Conservation (phyloP, 106 monocot genomes). For the Iris macrosiphon region DNA sequence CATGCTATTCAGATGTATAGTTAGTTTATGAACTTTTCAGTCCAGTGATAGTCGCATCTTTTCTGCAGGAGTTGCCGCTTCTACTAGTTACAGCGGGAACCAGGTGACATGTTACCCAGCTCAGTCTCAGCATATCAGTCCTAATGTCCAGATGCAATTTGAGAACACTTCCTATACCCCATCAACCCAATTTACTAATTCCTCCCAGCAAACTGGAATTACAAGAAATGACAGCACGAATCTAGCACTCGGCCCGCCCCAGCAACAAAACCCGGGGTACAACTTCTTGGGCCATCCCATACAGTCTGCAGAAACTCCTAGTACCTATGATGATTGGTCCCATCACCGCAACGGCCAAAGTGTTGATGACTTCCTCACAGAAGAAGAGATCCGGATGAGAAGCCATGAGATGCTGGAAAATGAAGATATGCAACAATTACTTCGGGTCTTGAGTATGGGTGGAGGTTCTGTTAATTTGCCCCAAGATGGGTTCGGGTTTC, state of each 20-base stretch:
- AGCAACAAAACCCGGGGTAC: constrained; percentile 24
- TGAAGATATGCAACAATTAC: constrained; percentile 80
- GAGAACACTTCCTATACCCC: constrained; percentile 27
- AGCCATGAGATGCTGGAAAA: constrained; percentile 86
- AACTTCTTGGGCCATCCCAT: constrained; percentile 10
- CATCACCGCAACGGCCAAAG: constrained; percentile 15
- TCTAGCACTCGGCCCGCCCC: constrained; percentile 29
- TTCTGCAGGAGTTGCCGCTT: constrained; percentile 12
- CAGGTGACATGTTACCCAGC: constrained; percentile 32
- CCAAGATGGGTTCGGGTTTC: constrained; percentile 57
- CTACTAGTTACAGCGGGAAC: constrained; percentile 25
- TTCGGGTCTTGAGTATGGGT: constrained; percentile 68
- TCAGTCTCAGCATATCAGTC: constrained; percentile 18
- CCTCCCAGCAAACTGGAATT: constrained; percentile 13
- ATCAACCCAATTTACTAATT: constrained; percentile 17
- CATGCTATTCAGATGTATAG: too few relatives aligned
- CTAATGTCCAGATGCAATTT: constrained; percentile 30
- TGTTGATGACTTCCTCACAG: constrained; percentile 39
- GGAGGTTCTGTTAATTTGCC: constrained; percentile 33
- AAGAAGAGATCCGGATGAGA: constrained; percentile 76
- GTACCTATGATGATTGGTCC: constrained; percentile 38
- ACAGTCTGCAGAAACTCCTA: constrained; percentile 21
- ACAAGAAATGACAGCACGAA: constrained; percentile 25
- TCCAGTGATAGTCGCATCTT: too few relatives aligned
- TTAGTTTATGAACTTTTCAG: too few relatives aligned